phyloP scores from a whole-genome alignment of 257 asterid species.

The Apocynum venetum region DNA sequence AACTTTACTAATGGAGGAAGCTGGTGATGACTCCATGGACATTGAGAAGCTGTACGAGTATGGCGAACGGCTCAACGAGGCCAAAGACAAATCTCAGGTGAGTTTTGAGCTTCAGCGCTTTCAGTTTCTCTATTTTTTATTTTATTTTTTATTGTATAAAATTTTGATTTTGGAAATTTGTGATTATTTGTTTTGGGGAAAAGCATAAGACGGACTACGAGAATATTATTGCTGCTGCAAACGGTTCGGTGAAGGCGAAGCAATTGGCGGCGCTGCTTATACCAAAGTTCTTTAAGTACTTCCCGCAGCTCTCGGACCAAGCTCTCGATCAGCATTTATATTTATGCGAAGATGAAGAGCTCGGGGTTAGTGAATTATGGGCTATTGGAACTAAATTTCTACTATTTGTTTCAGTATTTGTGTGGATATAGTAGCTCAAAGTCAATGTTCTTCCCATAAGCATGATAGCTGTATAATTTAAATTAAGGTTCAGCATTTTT shows the following conservation, averaged over 20 bases:
- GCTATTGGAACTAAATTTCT: not conserved
- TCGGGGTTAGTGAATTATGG: conserved; percentile 49
- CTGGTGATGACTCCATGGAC: conserved; percentile 55
- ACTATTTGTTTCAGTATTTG: not conserved
- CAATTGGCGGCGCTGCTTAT: conserved; percentile 91
- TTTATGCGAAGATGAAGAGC: conserved; percentile 82
- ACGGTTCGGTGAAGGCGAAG: conserved; percentile 84
- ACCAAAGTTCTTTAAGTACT: conserved; percentile 78
- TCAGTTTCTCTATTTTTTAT: not conserved
- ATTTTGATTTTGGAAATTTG: not conserved
- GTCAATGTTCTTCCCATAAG: not conserved
- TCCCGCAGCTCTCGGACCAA: conserved; percentile 71
- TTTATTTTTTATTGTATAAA: not conserved
- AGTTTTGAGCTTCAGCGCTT: conserved; percentile 16
- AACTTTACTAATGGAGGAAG: conserved; percentile 41
- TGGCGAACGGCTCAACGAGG: conserved; percentile 70
- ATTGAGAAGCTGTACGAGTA: conserved; percentile 86
- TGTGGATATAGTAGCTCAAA: not conserved
- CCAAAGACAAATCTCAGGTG: conserved; percentile 80
- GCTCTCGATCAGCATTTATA: conserved; percentile 79
- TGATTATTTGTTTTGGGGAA: conserved; percentile 11
- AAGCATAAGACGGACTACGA: conserved; percentile 75
- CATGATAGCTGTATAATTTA: not conserved
- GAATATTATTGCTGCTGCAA: conserved; percentile 74
- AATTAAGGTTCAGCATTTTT: not conserved